Base-by-base conservation (phyloP, 1,139 yeast genomes). In the Yamadazyma spencermartinsiae region DNA sequence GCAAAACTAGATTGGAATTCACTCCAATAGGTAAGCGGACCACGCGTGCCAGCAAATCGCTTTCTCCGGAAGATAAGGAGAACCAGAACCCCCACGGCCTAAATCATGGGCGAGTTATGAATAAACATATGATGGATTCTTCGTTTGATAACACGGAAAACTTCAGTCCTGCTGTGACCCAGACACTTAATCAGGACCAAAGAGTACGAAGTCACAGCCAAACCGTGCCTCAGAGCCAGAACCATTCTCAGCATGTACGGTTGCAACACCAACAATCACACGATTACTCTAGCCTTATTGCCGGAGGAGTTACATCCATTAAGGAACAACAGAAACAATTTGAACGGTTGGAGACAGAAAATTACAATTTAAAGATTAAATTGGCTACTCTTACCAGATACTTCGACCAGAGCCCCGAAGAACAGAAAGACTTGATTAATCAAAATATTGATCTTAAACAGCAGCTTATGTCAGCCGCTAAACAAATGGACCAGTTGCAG, bases 281-380 rank as follows among this genome's bases (percentile, higher is more conserved):
- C 8, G 16, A n/a, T 9, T 16, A 28, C 5, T 4, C 19, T 28
- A 35, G 33, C 10, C 36, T 43, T 6, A 31, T 43, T 10, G 34
- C 34, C 16, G 32, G 34, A 15, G 47, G 44, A 9, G 34, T 34
- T 37, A 56, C 60, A 16, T 61, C 71, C 2, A 61, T 82, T 11
- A 76, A 70, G 44, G 80, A 72, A 44, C 86, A 80, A 49, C 79
- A 77, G 46, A 70, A 72, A 34, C 65, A 71, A 33, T 62, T 76
- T 28, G 68, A 76, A 33, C 64, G 65, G 36, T 61, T 82, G 34
- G 72, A 77, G 44, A 69, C 74, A 19, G 89, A 84, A 40, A 84
- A 82, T 48, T 76, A 80, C 51, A 76, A 79, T 46, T 65, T 85
- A 48, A 77, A 79, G 51, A 69, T 83, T 31, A 79, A 80, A 48